phyloP scores from a whole-genome alignment of 495 filamentous ascomycete species.

The Trichodelitschia bisporula region DNA sequence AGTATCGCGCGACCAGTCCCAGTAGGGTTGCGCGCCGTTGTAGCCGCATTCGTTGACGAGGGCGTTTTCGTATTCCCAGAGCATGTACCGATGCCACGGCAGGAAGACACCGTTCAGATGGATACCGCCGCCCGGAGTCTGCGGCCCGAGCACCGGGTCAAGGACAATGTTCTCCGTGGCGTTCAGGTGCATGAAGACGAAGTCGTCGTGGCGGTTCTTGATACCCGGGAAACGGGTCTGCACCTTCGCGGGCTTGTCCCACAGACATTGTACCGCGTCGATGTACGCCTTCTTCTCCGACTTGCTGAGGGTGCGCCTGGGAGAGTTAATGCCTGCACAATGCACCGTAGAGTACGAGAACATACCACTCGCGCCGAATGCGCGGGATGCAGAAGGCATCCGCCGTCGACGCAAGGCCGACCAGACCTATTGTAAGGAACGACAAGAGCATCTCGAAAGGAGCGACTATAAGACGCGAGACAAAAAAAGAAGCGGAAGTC shows the following conservation, averaged over 20 bases:
- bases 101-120: constrained; percentile 28
- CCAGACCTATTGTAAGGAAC: too few relatives aligned
- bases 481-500: too few relatives aligned
- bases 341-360: too few relatives aligned
- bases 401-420: too few relatives aligned
- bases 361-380: too few relatives aligned
- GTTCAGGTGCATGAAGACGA: constrained; percentile 37
- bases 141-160: constrained; percentile 17
- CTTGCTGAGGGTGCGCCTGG: not conserved
- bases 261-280: not conserved
- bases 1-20: constrained; percentile 17
- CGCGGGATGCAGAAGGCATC: too few relatives aligned
- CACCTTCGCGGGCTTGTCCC: not conserved
- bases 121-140: not conserved
- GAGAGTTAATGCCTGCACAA: too few relatives aligned
- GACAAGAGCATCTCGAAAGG: too few relatives aligned
- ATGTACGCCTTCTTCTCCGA: not conserved
- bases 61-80: constrained; percentile 34
- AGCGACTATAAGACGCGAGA: too few relatives aligned
- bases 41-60: constrained; percentile 46
- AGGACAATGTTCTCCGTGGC: constrained; percentile 30
- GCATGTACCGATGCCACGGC: constrained; percentile 47
- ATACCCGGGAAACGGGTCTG: not conserved
- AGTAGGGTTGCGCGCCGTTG: constrained; percentile 27
- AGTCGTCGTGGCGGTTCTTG: constrained; percentile 37